phyloP scores from a whole-genome alignment of 345 rosid species.

The Eucalyptus leucophloia region DNA sequence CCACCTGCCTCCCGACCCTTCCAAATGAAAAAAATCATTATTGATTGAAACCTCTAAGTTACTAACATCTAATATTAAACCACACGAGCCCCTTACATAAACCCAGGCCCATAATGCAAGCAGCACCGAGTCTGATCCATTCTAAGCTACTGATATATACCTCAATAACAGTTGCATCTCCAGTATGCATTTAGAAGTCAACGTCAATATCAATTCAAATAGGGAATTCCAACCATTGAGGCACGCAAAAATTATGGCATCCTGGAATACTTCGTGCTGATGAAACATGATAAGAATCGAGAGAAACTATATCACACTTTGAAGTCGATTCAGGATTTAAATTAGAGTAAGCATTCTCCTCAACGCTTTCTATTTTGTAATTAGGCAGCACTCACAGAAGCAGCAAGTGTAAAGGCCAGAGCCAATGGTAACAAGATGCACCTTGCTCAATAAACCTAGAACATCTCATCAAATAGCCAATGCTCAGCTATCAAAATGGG shows the following conservation, averaged over 20 bases:
- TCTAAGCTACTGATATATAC: neutral
- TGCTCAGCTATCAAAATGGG: neutral
- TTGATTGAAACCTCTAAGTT: neutral
- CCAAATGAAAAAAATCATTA: neutral
- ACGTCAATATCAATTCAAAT: neutral
- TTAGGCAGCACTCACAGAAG: neutral
- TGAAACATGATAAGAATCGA: neutral
- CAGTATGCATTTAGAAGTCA: neutral
- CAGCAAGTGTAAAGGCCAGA: neutral
- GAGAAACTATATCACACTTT: neutral
- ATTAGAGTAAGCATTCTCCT: neutral
- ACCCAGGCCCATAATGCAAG: neutral
- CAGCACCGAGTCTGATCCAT: neutral
- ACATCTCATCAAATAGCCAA: neutral
- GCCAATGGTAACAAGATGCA: neutral
- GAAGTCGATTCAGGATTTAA: neutral
- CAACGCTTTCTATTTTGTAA: neutral
- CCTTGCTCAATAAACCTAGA: neutral
- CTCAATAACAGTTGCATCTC: neutral
- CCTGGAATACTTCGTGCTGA: neutral
- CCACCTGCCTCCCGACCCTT: conserved; percentile 47
- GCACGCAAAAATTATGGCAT: neutral
- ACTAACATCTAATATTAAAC: neutral
- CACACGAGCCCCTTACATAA: neutral
- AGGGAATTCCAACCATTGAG: neutral